Base-by-base conservation (phyloP, 2,329 filamentous ascomycete genomes). In the Neopestalotiopsis sp. region DNA sequence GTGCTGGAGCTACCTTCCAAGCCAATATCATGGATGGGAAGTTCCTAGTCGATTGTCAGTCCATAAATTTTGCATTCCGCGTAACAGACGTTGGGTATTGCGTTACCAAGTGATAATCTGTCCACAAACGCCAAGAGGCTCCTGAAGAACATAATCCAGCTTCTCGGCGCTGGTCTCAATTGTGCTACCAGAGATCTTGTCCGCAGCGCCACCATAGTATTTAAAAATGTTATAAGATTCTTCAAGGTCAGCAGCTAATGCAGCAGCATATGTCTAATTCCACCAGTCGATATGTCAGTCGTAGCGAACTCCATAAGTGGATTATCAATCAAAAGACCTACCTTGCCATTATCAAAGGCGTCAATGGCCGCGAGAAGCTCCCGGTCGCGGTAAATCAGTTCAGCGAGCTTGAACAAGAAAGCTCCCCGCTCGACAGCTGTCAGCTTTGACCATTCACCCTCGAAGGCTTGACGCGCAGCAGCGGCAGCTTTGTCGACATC, bases 291-390 rank as follows among this genome's bases (percentile, higher is more conserved):
- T 24, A 2, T 38, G 34, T 38, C 34, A 38, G 34, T 6, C 34
- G 34, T 4, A 2, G 3, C 3, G 34, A 38, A 1, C 34, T 5
- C 9, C 34, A 9, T 2, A 5, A 38, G 5, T 38, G 34, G 34
- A 2, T 6, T 2, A 5, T 6, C 3, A 38, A 1, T 4, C 6
- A 3, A 3, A 24, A 3, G 24, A 3, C 34, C 6, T 1, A 92
- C 90, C 77, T 94, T 93, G 78, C 92, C 93, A 74, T 94, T 95
- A 76, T 96, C 93, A 92, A 92, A 95, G 0, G 94, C 92, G 80
- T 97, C 93, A 5, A 86, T 79, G 1, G 84, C n/a, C n/a, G n/a
- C n/a, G n/a, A n/a, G n/a, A n/a, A n/a, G n/a, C n/a, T n/a, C n/a
- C n/a, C n/a, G n/a, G n/a, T n/a, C n/a, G n/a, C n/a, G n/a, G n/a